Conservation (phyloP, 371 early-diverging fungal species). For the Blakeslea trispora region DNA sequence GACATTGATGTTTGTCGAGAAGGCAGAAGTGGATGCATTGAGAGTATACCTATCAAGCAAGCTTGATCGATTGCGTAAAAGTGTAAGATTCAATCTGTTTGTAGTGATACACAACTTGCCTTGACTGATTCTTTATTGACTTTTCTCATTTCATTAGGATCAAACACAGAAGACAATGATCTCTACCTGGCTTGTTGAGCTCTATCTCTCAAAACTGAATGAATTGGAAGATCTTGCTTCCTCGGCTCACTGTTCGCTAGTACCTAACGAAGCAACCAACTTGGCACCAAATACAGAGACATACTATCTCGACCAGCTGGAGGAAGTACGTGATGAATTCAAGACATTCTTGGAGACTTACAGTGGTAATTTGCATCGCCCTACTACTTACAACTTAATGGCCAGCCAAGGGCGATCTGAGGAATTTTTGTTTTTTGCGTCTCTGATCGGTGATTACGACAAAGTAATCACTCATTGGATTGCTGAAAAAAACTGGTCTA, state of each 20-base stretch:
- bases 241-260: constrained; percentile 44
- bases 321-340: constrained; percentile 69
- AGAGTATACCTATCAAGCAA: constrained; percentile 75
- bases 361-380: constrained; percentile 61
- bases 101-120: too few species aligned
- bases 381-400: constrained; percentile 77
- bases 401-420: constrained; percentile 80
- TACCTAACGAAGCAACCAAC: constrained; percentile 2
- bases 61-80: constrained; percentile 60
- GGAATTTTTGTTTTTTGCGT: constrained; percentile 80
- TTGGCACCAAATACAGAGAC: constrained; percentile 38
- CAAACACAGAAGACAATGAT: constrained; percentile 81
- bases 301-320: constrained; percentile 52
- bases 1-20: constrained; percentile 79
- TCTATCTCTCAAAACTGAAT: constrained; percentile 79
- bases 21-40: constrained; percentile 75
- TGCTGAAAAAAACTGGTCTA: constrained; percentile 69
- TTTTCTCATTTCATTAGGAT: constrained; percentile 54
- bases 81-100: too few species aligned
- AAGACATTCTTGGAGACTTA: constrained; percentile 68
- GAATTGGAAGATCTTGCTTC: constrained; percentile 64
- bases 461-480: constrained; percentile 83
- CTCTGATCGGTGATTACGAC: constrained; percentile 80
- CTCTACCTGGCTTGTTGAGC: constrained; percentile 87
- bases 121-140: too few species aligned